phyloP scores from a whole-genome alignment of 495 filamentous ascomycete genomes.

The Aspergillus saccharolyticus region DNA sequence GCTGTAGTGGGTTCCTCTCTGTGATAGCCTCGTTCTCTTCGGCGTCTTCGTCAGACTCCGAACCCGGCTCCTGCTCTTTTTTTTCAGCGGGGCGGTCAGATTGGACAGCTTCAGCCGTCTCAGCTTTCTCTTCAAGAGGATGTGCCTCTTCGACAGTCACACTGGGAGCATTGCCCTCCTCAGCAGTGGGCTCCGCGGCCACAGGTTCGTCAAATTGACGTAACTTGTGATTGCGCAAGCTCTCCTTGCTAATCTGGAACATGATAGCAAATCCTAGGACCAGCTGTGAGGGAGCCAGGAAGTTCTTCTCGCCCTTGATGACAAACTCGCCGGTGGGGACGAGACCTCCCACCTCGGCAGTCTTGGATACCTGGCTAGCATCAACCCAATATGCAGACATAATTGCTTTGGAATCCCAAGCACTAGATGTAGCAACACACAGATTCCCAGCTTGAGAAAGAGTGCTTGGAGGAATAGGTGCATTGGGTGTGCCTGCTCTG shows the following conservation, averaged over 20 bases:
- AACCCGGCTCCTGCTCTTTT: conserved; percentile 16
- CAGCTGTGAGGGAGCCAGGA: conserved; percentile 80
- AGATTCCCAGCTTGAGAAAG: conserved; percentile 84
- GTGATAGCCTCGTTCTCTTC: conserved; percentile 21
- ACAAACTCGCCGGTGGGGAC: conserved; percentile 71
- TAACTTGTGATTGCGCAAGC: conserved; percentile 71
- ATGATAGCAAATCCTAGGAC: conserved; percentile 81
- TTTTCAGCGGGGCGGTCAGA: conserved; percentile 9
- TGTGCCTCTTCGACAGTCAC: background rate
- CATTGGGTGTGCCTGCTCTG: conserved; percentile 62
- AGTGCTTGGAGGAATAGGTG: conserved; percentile 86
- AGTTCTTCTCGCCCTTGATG: conserved; percentile 81
- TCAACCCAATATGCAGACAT: conserved; percentile 95
- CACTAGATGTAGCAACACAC: conserved; percentile 74
- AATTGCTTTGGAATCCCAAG: conserved; percentile 93
- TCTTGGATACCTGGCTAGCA: conserved; percentile 83
- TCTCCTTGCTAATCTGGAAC: conserved; percentile 86
- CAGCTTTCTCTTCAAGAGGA: background rate
- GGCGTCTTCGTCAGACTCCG: conserved; percentile 28
- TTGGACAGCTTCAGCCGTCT: background rate
- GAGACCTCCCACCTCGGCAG: conserved; percentile 70
- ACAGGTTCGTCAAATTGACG: conserved; percentile 36
- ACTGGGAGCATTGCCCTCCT: background rate
- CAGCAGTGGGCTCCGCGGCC: conserved; percentile 6
- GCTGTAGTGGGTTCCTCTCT: conserved; percentile 29